Evolutionary conservation across 1,139 yeast genomes (phyloP), one percentile per base, ranked within the genome.

Genomic region (Suhomyces taliae): DNA sequence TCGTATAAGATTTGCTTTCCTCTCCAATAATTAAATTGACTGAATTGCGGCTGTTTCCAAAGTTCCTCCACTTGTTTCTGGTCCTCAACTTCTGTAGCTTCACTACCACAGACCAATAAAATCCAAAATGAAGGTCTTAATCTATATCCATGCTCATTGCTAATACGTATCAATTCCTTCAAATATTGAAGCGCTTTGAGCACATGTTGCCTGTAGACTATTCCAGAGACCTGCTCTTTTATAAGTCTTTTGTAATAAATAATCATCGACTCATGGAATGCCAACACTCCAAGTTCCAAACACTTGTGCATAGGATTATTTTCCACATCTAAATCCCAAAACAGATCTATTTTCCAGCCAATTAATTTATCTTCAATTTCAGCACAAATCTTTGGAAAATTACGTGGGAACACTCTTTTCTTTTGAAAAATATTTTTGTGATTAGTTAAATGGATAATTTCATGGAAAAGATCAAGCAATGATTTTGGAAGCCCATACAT

Each of bases 321-420:
- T 11, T 45, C 51, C 32, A 52, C 44, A 36, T 65, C 60, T 24
- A 79, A 58, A 33, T 63, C 58, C 84, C 83, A 78, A 27, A 67
- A 46, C 43, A 57, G 51, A n/a, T 58, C 68, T n/a, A 69, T 54
- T 36, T 62, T 63, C 83, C 83, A 80, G 44, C 65, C 68, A 38
- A 72, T 53, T 31, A 81, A 59, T 37, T 69, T 71, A 47, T 79
- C 83, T 53, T 79, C 83, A 6, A 75, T 57, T 43, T 79, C 83
- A 45, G 83, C 79, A 55, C 83, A 79, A 3, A 79, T 66, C 48
- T 70, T 69, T 4, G 84, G 84, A 56, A 79, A 81, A 54, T 79
- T 80, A 40, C 83, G 61, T 0, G 85, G 84, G 43, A 68, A 72
- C n/a, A 70, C 69, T 32, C 71, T 66, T 35, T 69, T 68, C n/a